These are phyloP conservation scores for Passalora sequoiae DNA, from an alignment of 2,329 filamentous ascomycete genomes.

Conservation along the genomic window DNA sequence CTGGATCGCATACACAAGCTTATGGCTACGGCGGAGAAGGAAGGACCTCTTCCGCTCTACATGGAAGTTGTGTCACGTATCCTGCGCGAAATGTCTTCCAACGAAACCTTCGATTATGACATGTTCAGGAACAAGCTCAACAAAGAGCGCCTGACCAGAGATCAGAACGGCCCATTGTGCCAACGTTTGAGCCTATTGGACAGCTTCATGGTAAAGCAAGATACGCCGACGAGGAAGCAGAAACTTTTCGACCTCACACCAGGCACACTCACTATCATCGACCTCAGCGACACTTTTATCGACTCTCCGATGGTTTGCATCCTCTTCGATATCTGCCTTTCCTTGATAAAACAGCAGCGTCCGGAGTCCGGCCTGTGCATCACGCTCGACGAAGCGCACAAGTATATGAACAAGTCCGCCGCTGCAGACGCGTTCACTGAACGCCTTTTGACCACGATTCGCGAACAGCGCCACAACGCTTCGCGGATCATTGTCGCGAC, in stretches of 20 bases:
- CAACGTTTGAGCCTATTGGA: slow-evolving; percentile 60
- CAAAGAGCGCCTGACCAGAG: slow-evolving; percentile 39
- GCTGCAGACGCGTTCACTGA: slow-evolving; percentile 58
- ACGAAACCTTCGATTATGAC: slow-evolving; percentile 46
- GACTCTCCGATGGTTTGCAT: slow-evolving; percentile 62
- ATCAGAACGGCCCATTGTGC: slow-evolving; percentile 53
- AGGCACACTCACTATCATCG: slow-evolving; percentile 60
- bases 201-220: slow-evolving; percentile 50
- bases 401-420: slow-evolving; percentile 54
- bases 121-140: slow-evolving; percentile 42
- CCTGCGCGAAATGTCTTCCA: slow-evolving; percentile 53
- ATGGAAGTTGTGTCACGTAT: slow-evolving; percentile 51
- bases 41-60: slow-evolving; percentile 50
- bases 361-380: slow-evolving; percentile 52
- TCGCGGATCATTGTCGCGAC: slow-evolving; percentile 66
- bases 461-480: slow-evolving; percentile 65
- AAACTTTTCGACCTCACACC: slow-evolving; percentile 31
- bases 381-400: slow-evolving; percentile 73
- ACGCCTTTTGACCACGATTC: slow-evolving; percentile 57
- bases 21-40: slow-evolving; percentile 47
- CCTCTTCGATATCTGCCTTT: slow-evolving; percentile 67
- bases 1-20: slow-evolving; percentile 51
- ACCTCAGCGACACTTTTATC: slow-evolving; percentile 68
- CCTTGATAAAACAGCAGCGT: slow-evolving; percentile 49
- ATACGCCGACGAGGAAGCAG: not conserved